phyloP scores from a whole-genome alignment of 805 yeast genomes.

The Teunomyces pallodes region DNA sequence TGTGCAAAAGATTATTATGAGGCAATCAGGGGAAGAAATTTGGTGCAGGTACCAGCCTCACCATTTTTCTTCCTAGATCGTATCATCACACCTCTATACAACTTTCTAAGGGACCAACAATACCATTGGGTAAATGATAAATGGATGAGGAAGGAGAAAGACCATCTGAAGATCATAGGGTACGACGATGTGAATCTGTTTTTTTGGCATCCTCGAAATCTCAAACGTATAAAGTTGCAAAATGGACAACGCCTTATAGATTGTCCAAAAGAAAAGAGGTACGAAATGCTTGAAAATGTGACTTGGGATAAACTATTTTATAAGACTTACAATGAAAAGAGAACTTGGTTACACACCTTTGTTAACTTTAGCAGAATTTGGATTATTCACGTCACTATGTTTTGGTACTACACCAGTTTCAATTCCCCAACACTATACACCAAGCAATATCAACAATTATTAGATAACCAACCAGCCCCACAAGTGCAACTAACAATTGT shows the following conservation, averaged over 20 bases:
- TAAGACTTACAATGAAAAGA: conserved; percentile 47
- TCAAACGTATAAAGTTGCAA: conserved; percentile 28
- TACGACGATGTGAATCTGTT: conserved; percentile 54
- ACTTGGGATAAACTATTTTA: conserved; percentile 42
- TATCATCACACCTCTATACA: conserved; percentile 50
- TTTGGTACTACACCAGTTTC: conserved; percentile 52
- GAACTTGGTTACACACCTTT: conserved; percentile 50
- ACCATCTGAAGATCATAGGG: conserved; percentile 61
- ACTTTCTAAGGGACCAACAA: conserved; percentile 66
- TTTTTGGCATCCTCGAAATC: conserved; percentile 46
- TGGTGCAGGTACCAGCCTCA: background rate
- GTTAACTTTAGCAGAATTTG: conserved; percentile 52
- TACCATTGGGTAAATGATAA: conserved; percentile 54
- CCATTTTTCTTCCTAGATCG: conserved; percentile 32
- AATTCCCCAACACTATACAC: conserved; percentile 53
- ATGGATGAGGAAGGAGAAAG: conserved; percentile 62
- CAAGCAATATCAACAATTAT: conserved; percentile 33
- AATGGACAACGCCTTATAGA: conserved; percentile 32
- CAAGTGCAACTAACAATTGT: conserved; percentile 45
- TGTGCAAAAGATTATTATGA: conserved; percentile 22
- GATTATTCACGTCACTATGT: conserved; percentile 49
- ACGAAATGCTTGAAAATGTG: conserved; percentile 26
- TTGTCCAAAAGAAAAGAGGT: conserved; percentile 30
- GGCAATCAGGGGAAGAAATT: conserved; percentile 24
- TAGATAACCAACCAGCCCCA: conserved; percentile 44